Evolutionary conservation across 2,329 filamentous ascomycete species (phyloP).

Genomic region (Pyricularia sp.): DNA sequence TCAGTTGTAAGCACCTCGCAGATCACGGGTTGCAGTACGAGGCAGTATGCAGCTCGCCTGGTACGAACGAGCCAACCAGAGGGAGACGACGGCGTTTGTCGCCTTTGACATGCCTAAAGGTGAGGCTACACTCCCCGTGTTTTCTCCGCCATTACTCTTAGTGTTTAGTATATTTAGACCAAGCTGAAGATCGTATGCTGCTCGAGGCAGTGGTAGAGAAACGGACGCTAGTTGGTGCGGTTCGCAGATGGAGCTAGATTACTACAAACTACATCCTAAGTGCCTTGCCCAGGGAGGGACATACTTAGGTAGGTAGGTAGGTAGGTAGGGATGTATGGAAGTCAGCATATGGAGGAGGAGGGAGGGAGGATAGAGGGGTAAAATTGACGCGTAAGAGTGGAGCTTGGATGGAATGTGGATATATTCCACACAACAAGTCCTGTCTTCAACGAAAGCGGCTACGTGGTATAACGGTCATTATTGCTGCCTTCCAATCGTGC

Average conservation of each 20-base stretch:
- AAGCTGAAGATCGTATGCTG: not conserved
- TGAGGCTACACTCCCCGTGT: not conserved
- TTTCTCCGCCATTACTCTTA: not conserved
- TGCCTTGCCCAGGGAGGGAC: too few species aligned
- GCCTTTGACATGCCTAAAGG: not conserved
- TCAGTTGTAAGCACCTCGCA: not conserved
- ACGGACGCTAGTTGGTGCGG: not conserved
- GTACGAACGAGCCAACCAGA: not conserved
- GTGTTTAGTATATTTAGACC: not conserved
- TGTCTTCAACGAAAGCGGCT: not conserved
- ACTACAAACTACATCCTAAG: too few species aligned
- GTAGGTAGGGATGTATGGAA: too few species aligned
- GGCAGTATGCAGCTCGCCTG: not conserved
- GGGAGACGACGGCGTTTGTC: too few species aligned
- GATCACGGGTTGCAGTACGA: not conserved
- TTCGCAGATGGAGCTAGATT: not conserved
- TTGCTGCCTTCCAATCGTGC: conserved; percentile 4
- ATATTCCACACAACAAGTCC: not conserved
- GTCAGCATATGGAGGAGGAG: too few species aligned
- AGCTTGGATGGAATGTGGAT: not conserved
- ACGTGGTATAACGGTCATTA: conserved; percentile 5
- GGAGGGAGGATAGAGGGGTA: not conserved
- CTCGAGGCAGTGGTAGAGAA: not conserved
- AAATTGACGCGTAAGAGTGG: not conserved
- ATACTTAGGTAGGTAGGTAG: too few species aligned